Percentiles rank a stretch among this genome's conserved stretches.
Evolutionary conservation across 371 early-diverging fungal genomes (phyloP).

Genomic region (Cladochytrium tenue): DNA sequence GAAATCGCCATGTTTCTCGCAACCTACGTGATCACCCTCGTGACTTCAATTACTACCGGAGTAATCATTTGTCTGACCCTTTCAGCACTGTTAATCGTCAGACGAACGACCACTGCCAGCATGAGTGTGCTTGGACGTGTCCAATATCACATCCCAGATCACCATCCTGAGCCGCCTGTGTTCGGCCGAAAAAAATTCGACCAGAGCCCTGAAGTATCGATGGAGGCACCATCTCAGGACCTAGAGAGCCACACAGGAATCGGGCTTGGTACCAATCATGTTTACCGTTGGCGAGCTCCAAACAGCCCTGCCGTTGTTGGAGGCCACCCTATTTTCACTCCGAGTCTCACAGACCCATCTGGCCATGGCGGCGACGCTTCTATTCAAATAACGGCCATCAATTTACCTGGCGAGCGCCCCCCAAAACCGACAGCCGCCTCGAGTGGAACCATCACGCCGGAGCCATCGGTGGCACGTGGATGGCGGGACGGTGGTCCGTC

Average conservation of each 20-base stretch:
- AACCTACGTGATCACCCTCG: constrained; percentile 29
- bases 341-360: not conserved
- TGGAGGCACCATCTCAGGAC: not conserved
- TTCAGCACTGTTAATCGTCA: constrained; percentile 34
- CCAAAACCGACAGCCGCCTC: not conserved
- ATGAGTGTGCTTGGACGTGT: constrained; percentile 32
- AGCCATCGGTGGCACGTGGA: not conserved
- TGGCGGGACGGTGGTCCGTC: not conserved
- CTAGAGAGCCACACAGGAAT: not conserved
- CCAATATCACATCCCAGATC: not conserved
- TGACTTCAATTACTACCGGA: constrained; percentile 28
- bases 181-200: not conserved
- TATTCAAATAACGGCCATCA: not conserved
- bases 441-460: not conserved
- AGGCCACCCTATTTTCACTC: not conserved
- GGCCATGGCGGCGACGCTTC: not conserved
- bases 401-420: not conserved
- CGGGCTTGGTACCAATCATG: not conserved
- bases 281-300: not conserved
- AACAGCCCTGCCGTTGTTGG: not conserved
- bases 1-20: constrained; percentile 33
- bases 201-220: not conserved
- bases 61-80: constrained; percentile 31
- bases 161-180: not conserved
- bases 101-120: constrained; percentile 22